Percentiles rank a stretch among this genome's conserved stretches.
Conservation (phyloP, 106 monocot species). For the Platanthera guangdongensis region DNA sequence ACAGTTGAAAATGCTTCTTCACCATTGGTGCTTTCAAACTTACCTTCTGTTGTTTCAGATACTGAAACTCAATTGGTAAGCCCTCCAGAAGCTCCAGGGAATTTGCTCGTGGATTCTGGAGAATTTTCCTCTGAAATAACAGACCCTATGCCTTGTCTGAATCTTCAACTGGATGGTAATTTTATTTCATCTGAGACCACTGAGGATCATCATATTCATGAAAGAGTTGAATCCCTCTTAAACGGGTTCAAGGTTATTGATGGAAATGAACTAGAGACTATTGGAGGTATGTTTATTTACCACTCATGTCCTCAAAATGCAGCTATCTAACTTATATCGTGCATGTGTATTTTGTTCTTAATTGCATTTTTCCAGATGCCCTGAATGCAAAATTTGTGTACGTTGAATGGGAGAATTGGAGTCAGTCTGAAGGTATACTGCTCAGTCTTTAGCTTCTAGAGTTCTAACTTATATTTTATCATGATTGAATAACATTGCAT, state of each 20-base stretch:
- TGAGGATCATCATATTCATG: constrained; percentile 57
- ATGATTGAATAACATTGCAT: background rate
- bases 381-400: constrained; percentile 51
- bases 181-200: background rate
- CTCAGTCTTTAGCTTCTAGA: background rate
- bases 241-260: constrained; percentile 55
- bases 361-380: constrained; percentile 53
- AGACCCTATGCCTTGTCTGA: constrained; percentile 15
- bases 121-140: constrained; percentile 30
- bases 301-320: background rate
- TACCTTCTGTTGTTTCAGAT: constrained; percentile 64
- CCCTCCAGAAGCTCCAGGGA: constrained; percentile 73
- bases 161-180: constrained; percentile 18
- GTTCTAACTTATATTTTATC: background rate
- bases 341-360: background rate
- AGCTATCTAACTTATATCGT: background rate
- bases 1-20: constrained; percentile 98
- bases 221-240: constrained; percentile 71
- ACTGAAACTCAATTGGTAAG: constrained; percentile 54
- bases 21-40: constrained; percentile 48
- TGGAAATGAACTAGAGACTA: constrained; percentile 66
- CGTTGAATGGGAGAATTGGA: constrained; percentile 74
- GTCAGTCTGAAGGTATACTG: constrained; percentile 64
- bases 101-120: constrained; percentile 46
- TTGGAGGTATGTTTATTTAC: constrained; percentile 62